Evolutionary conservation across 768 basidiomycete species (phyloP).

Genomic region (Fibroporia radiculosa): DNA sequence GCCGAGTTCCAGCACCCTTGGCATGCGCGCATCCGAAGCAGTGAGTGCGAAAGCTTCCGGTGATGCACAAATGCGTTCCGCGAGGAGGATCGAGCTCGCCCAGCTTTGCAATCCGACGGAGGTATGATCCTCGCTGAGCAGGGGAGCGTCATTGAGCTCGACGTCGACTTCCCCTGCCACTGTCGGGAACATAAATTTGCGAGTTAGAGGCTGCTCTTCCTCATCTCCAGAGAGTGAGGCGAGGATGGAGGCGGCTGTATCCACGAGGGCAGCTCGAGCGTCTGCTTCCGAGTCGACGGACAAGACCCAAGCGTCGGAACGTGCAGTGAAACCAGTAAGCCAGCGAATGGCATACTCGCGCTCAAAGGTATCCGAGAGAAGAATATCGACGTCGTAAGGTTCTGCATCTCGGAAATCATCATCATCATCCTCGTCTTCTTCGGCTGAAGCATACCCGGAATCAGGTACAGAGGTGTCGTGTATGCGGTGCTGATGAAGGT

Average conservation of each 20-base stretch:
- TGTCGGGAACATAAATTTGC: slow-evolving; percentile 42
- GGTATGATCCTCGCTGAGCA: slow-evolving; percentile 61
- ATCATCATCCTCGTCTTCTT: slow-evolving; percentile 44
- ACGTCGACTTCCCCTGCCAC: slow-evolving; percentile 18
- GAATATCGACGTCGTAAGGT: slow-evolving; percentile 31
- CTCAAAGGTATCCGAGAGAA: slow-evolving; percentile 61
- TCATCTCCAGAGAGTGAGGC: slow-evolving; percentile 39
- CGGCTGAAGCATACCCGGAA: slow-evolving; percentile 74
- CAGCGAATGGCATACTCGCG: slow-evolving; percentile 63
- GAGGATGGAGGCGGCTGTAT: slow-evolving; percentile 53
- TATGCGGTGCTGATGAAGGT: slow-evolving; percentile 21
- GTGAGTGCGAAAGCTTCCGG: slow-evolving; percentile 35
- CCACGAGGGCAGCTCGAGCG: slow-evolving; percentile 37
- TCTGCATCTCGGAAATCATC: slow-evolving; percentile 19
- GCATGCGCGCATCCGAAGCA: neutral
- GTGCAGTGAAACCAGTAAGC: slow-evolving; percentile 62
- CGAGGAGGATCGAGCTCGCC: slow-evolving; percentile 70
- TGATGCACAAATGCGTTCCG: slow-evolving; percentile 47
- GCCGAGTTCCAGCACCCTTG: slow-evolving; percentile 65
- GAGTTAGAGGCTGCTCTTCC: slow-evolving; percentile 37
- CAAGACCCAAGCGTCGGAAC: slow-evolving; percentile 45
- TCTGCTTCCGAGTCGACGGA: slow-evolving; percentile 26
- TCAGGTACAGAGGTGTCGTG: slow-evolving; percentile 47
- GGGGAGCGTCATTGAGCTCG: slow-evolving; percentile 63
- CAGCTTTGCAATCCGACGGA: slow-evolving; percentile 81